These are phyloP conservation scores for Clarireedia sp. DNA, from an alignment of 2,329 filamentous ascomycete genomes.

Conservation along the genomic window DNA sequence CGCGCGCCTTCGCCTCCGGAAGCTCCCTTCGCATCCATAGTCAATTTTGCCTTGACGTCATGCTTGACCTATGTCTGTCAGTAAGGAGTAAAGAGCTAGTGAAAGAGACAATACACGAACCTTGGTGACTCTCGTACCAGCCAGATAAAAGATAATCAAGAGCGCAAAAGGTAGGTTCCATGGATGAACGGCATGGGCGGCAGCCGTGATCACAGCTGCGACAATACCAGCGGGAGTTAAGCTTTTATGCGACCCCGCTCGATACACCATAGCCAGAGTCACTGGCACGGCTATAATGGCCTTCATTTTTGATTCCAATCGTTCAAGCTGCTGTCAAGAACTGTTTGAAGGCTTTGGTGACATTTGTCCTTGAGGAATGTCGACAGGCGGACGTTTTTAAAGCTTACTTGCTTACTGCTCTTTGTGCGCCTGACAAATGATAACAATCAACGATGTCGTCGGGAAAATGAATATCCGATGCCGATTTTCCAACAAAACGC, in stretches of 20 bases:
- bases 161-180: conserved; percentile 88
- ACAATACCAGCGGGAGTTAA: conserved; percentile 71
- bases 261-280: conserved; percentile 53
- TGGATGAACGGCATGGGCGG: conserved; percentile 80
- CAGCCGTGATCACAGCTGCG: conserved; percentile 64
- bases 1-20: conserved; percentile 74
- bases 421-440: too few relatives aligned
- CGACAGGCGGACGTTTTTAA: too few relatives aligned
- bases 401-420: too few relatives aligned
- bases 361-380: neutral
- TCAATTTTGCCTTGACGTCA: conserved; percentile 73
- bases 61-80: conserved; percentile 63
- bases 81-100: neutral
- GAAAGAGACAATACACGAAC: conserved; percentile 36
- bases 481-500: too few relatives aligned
- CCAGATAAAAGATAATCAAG: conserved; percentile 76
- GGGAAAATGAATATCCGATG: too few relatives aligned
- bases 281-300: conserved; percentile 48
- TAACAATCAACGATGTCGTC: too few relatives aligned
- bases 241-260: conserved; percentile 64
- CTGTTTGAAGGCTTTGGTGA: neutral
- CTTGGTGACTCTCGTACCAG: conserved; percentile 77
- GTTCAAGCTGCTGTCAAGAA: neutral
- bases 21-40: conserved; percentile 65
- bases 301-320: conserved; percentile 40